phyloP scores from a whole-genome alignment of 2,329 filamentous ascomycete genomes.

The Xylariaceae sp. region DNA sequence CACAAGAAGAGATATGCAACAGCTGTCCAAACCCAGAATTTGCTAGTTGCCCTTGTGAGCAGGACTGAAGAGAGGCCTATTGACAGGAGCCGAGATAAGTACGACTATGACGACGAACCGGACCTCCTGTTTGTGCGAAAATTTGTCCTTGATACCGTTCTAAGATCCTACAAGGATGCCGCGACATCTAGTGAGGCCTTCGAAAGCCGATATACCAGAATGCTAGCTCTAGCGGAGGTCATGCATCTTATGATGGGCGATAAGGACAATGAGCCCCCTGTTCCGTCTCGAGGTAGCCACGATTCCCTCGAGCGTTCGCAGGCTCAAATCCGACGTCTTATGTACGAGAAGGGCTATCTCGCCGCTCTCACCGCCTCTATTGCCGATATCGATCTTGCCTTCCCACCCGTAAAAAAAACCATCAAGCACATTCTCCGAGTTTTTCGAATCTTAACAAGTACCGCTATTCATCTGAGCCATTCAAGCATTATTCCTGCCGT shows the following conservation, averaged over 20 bases:
- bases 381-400: constrained; percentile 93
- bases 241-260: constrained; percentile 91
- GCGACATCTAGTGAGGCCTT: constrained; percentile 76
- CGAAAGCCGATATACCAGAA: constrained; percentile 83
- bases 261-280: constrained; percentile 63
- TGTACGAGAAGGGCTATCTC: constrained; percentile 98
- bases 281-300: constrained; percentile 40
- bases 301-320: constrained; percentile 60
- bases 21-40: constrained; percentile 81
- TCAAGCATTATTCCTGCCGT: constrained; percentile 72
- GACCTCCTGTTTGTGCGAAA: constrained; percentile 90
- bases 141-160: constrained; percentile 90
- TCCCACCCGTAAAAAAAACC: constrained; percentile 87
- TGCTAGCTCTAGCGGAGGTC: constrained; percentile 85
- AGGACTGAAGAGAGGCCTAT: constrained; percentile 80
- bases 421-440: constrained; percentile 96
- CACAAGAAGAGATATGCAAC: constrained; percentile 87
- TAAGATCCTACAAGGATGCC: constrained; percentile 91
- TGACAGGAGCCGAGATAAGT: constrained; percentile 59
- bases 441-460: constrained; percentile 82
- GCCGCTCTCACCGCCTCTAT: constrained; percentile 87
- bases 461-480: constrained; percentile 83
- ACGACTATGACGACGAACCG: constrained; percentile 73
- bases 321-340: constrained; percentile 84
- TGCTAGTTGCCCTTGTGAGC: constrained; percentile 82